These are phyloP conservation scores for Russula dissimulans DNA, from an alignment of 768 basidiomycete species.

Conservation along the genomic window DNA sequence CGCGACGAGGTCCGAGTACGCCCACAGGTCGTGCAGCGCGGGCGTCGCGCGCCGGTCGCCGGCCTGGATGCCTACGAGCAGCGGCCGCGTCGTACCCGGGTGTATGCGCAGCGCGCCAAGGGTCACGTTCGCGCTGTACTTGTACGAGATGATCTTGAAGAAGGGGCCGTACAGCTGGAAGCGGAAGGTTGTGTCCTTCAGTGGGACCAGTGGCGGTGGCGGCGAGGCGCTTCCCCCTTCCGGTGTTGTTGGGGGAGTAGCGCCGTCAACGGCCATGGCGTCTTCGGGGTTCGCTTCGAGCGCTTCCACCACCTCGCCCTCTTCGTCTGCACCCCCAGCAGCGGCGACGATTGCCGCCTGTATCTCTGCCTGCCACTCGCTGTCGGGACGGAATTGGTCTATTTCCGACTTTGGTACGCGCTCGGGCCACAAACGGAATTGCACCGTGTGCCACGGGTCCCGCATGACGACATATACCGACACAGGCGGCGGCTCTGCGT, in stretches of 20 bases:
- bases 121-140: slow-evolving; percentile 3
- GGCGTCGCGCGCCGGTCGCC: slow-evolving; percentile 11
- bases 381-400: slow-evolving; percentile 6
- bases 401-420: slow-evolving; percentile 11
- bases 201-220: not conserved
- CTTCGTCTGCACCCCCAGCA: not conserved
- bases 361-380: slow-evolving; percentile 12
- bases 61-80: slow-evolving; percentile 11
- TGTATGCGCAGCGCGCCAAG: slow-evolving; percentile 10
- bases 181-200: slow-evolving; percentile 17
- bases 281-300: not conserved
- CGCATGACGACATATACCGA: slow-evolving; percentile 15
- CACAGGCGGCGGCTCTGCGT: slow-evolving; percentile 13
- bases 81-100: slow-evolving; percentile 8
- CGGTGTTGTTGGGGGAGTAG: not conserved
- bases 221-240: not conserved
- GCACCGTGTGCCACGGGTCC: slow-evolving; percentile 14
- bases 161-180: slow-evolving; percentile 17
- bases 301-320: slow-evolving; percentile 3
- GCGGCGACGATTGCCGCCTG: slow-evolving; percentile 1
- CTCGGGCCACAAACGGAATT: slow-evolving; percentile 18
- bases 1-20: slow-evolving; percentile 11
- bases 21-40: slow-evolving; percentile 13
- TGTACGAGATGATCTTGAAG: slow-evolving; percentile 17
- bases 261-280: slow-evolving; percentile 1